A percentile compares a stretch with the other conserved stretches of the same genome.
These are phyloP conservation scores for Aspergillus quadricinctus DNA, from an alignment of 2,329 filamentous ascomycete species.

Conservation along the genomic window DNA sequence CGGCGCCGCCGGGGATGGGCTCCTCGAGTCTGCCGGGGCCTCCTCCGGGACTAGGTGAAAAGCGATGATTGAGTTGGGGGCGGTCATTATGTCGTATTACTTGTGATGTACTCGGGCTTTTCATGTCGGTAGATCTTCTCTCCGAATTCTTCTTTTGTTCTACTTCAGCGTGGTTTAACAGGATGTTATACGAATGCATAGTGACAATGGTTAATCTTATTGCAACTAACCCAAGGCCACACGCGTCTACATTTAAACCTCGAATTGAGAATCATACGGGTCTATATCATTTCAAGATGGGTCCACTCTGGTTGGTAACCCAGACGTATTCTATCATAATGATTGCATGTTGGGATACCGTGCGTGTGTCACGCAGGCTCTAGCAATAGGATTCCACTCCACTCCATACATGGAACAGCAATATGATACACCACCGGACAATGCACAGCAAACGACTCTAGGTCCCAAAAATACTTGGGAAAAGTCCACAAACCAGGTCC, in stretches of 20 bases:
- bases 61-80: conserved; percentile 17
- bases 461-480: conserved; percentile 9
- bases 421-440: conserved; percentile 11
- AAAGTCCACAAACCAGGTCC: conserved; percentile 23
- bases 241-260: too few relatives aligned
- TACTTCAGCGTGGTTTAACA: background rate
- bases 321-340: background rate
- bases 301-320: background rate
- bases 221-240: too few relatives aligned
- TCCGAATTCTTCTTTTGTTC: background rate
- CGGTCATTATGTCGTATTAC: background rate
- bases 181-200: background rate
- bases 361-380: conserved; percentile 9
- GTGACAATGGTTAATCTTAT: background rate
- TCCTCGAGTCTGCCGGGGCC: conserved; percentile 17
- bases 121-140: background rate
- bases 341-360: background rate
- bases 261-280: too few relatives aligned
- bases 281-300: background rate
- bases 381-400: conserved; percentile 17
- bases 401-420: conserved; percentile 13
- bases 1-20: conserved; percentile 26
- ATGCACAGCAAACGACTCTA: conserved; percentile 6
- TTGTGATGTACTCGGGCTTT: background rate
- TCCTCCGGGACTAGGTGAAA: conserved; percentile 27